Conservation (phyloP, 106 monocot species). For the Platanthera guangdongensis region DNA sequence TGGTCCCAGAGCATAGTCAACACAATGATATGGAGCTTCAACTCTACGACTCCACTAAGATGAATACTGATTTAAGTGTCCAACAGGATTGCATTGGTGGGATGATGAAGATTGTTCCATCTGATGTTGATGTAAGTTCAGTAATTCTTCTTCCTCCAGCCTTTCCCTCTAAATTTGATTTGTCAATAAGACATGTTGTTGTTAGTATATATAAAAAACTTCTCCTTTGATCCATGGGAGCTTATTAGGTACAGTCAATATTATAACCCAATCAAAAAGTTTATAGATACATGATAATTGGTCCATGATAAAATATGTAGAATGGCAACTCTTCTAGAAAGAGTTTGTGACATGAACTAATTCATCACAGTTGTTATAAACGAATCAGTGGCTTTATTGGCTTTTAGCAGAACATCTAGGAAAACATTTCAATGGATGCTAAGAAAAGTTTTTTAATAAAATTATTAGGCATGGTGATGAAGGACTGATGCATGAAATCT, state of each 20-base stretch:
- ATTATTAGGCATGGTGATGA: neutral
- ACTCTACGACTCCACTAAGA: slow-evolving; percentile 3
- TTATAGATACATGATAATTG: neutral
- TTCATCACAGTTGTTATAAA: neutral
- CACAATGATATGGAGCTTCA: slow-evolving; percentile 17
- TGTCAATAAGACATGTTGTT: neutral
- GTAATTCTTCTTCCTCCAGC: neutral
- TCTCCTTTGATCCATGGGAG: neutral
- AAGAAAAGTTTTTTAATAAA: neutral
- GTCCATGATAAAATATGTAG: neutral
- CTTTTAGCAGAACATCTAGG: neutral
- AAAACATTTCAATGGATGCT: neutral
- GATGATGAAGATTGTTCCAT: slow-evolving; percentile 65
- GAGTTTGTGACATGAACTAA: neutral
- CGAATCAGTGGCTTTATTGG: neutral
- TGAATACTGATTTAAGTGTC: slow-evolving; percentile 12
- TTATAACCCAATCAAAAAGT: neutral
- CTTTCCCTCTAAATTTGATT: neutral
- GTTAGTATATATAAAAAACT: neutral
- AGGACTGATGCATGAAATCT: too few species aligned
- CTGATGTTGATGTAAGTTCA: slow-evolving; percentile 52
- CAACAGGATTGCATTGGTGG: slow-evolving; percentile 20
- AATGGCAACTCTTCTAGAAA: neutral
- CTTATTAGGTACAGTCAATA: neutral
- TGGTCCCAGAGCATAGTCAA: neutral